Evolutionary conservation across 305 asterid species (phyloP).

Genomic region (Rubia peregrina): DNA sequence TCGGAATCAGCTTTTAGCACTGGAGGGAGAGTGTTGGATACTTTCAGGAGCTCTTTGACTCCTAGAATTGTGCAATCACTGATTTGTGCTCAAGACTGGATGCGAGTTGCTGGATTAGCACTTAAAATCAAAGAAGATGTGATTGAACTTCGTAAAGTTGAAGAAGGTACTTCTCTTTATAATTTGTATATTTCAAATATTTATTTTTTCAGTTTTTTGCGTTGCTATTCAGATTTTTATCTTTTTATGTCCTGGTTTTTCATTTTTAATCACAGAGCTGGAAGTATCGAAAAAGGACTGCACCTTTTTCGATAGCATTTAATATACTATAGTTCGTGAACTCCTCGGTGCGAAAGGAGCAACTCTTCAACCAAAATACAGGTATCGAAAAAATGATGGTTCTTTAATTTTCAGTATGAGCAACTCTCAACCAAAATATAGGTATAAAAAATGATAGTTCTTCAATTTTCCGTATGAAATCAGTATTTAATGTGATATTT

Average conservation of each 20-base stretch:
- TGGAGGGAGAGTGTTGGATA: neutral
- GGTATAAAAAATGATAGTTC: no score
- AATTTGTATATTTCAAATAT: neutral
- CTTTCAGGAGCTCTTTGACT: slow-evolving; percentile 1
- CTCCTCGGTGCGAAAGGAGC: no score
- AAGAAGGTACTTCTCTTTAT: neutral
- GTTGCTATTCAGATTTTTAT: no score
- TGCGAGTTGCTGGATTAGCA: neutral
- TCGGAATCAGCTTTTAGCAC: neutral
- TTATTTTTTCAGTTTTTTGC: no score
- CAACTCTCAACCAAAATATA: no score
- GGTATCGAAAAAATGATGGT: no score
- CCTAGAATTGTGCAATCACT: neutral
- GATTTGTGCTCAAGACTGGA: slow-evolving; percentile 4
- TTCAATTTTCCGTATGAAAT: no score
- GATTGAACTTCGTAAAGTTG: neutral
- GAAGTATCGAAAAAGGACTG: neutral
- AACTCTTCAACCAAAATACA: no score
- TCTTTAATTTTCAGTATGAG: no score
- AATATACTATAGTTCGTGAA: no score
- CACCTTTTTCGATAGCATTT: neutral
- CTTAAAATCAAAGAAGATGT: neutral
- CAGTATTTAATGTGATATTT: no score
- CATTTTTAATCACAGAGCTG: neutral
- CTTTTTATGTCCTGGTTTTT: no score